Percentiles rank a stretch among this genome's conserved stretches.
Conservation (phyloP, 2,329 filamentous ascomycete genomes). For the Trichoderma sp. region DNA sequence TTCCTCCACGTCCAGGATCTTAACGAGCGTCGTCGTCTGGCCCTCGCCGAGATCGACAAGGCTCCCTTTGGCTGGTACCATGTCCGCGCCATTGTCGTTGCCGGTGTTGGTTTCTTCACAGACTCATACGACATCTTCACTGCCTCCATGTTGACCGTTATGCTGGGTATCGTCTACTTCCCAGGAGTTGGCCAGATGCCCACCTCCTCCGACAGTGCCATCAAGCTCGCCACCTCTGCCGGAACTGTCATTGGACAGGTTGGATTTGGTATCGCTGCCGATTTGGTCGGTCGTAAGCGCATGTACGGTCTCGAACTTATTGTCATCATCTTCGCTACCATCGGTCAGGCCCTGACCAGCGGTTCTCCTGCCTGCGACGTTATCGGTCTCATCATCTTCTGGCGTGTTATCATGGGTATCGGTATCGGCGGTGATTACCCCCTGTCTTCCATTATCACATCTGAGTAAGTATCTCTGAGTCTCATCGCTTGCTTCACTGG, state of each 20-base stretch:
- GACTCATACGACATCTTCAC: slow-evolving; percentile 84
- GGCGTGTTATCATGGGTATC: slow-evolving; percentile 69
- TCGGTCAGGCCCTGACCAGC: slow-evolving; percentile 67
- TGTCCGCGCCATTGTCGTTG: slow-evolving; percentile 71
- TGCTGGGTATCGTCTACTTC: slow-evolving; percentile 79
- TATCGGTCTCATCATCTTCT: slow-evolving; percentile 71
- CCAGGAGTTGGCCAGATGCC: slow-evolving; percentile 60
- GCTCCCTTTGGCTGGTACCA: slow-evolving; percentile 84
- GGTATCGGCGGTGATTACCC: slow-evolving; percentile 64
- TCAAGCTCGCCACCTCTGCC: slow-evolving; percentile 81
- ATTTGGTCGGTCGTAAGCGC: slow-evolving; percentile 71
- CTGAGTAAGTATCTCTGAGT: slow-evolving; percentile 54
- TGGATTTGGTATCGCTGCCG: slow-evolving; percentile 74
- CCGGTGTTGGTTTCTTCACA: slow-evolving; percentile 85
- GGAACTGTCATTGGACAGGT: slow-evolving; percentile 83
- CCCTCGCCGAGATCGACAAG: slow-evolving; percentile 78
- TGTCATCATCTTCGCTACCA: slow-evolving; percentile 74
- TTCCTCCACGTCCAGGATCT: slow-evolving; percentile 64
- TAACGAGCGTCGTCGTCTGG: slow-evolving; percentile 75
- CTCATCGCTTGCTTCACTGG: neutral
- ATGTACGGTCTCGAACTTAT: slow-evolving; percentile 75
- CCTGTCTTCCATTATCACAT: slow-evolving; percentile 78
- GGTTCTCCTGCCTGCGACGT: slow-evolving; percentile 62
- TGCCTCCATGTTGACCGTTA: slow-evolving; percentile 68
- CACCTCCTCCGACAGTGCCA: slow-evolving; percentile 68